These are phyloP conservation scores for Dothidotthia symphoricarpi DNA, from an alignment of 2,329 filamentous ascomycete species.

Conservation along the genomic window DNA sequence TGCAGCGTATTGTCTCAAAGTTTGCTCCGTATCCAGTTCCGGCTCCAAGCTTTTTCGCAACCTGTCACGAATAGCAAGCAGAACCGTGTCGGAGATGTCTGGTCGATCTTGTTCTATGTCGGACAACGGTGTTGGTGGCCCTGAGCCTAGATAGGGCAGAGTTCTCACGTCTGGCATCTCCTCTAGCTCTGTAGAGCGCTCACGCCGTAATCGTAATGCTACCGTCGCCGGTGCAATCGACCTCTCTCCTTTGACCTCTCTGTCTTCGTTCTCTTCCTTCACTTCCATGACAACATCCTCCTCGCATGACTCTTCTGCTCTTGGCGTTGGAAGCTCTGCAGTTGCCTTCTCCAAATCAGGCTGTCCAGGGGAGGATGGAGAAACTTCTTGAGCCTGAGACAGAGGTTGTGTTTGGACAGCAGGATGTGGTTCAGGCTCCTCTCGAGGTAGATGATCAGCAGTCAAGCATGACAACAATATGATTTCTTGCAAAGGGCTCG, in stretches of 20 bases:
- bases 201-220: constrained; percentile 31
- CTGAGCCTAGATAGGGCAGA: constrained; percentile 49
- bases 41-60: constrained; percentile 37
- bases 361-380: constrained; percentile 11
- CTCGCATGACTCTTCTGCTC: constrained; percentile 28
- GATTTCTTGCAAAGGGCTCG: constrained; percentile 46
- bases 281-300: constrained; percentile 34
- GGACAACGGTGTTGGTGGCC: constrained; percentile 45
- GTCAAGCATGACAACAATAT: constrained; percentile 43
- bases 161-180: constrained; percentile 43
- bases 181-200: constrained; percentile 35
- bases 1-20: constrained; percentile 37
- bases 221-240: constrained; percentile 35
- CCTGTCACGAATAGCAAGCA: constrained; percentile 37
- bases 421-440: constrained; percentile 5
- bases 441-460: constrained; percentile 27
- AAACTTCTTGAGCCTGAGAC: constrained; percentile 16
- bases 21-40: constrained; percentile 28
- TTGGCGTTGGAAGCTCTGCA: constrained; percentile 35
- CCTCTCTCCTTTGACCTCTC: constrained; percentile 14
- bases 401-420: constrained; percentile 19
- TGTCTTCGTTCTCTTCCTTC: neutral
- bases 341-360: constrained; percentile 15
- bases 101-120: constrained; percentile 44
- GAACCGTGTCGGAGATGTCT: constrained; percentile 35